Evolutionary conservation across 495 filamentous ascomycete genomes (phyloP).

Genomic region (Clohesyomyces aquaticus): DNA sequence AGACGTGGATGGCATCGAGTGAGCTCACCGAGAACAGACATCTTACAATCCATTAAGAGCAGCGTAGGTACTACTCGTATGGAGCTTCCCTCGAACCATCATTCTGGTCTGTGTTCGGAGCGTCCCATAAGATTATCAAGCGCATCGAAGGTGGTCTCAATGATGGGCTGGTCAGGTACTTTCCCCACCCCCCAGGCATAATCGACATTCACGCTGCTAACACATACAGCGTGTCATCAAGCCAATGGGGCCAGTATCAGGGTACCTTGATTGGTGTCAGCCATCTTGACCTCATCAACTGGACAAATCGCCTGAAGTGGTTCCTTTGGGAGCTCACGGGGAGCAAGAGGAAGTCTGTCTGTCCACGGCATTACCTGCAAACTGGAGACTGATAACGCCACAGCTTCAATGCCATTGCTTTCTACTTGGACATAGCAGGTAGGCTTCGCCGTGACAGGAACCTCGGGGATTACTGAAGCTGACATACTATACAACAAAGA

Average conservation of each 20-base stretch:
- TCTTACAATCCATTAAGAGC: neutral
- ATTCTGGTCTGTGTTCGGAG: conserved; percentile 73
- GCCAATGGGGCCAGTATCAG: conserved; percentile 88
- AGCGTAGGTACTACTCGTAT: conserved; percentile 79
- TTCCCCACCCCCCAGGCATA: too few relatives aligned
- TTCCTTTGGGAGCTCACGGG: conserved; percentile 68
- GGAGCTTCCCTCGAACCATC: conserved; percentile 73
- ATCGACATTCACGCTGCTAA: neutral
- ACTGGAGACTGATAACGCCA: conserved; percentile 21
- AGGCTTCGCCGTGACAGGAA: conserved; percentile 37
- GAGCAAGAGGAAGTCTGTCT: conserved; percentile 66
- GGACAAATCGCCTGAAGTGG: conserved; percentile 84
- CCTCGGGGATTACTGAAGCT: neutral
- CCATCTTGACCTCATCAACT: conserved; percentile 94
- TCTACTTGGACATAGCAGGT: conserved; percentile 89
- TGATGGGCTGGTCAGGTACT: conserved; percentile 75
- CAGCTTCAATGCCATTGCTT: conserved; percentile 94
- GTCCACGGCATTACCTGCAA: neutral
- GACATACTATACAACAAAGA: conserved; percentile 49
- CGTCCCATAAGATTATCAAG: conserved; percentile 71
- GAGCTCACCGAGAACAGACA: conserved; percentile 20
- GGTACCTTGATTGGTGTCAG: conserved; percentile 86
- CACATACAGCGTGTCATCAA: conserved; percentile 69
- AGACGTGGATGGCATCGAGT: conserved; percentile 71
- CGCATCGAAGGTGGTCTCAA: conserved; percentile 74